Base-by-base conservation (phyloP, 2,329 filamentous ascomycete genomes). In the Daldinia sp. region DNA sequence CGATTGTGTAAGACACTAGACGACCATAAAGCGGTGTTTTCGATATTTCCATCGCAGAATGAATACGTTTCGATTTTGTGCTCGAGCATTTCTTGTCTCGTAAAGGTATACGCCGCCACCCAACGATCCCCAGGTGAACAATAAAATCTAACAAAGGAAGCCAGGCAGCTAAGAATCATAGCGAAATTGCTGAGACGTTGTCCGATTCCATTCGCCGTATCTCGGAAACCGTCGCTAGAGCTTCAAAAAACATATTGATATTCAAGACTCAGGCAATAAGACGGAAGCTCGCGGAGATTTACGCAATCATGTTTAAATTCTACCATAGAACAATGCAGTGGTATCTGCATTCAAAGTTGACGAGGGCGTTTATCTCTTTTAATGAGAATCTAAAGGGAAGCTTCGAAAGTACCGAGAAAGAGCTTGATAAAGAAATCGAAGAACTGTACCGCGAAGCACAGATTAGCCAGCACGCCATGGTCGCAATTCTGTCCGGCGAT, bases 261-360 rank as follows among this genome's bases (percentile, higher is more conserved):
- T 58, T 58, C 49, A 64, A 64, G 35, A 66, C 57, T 7, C 57
- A 43, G 43, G 23, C 56, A 21, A 30, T 64, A 30, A 61, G 49
- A 15, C 55, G 35, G 48, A 64, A 60, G 53, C 52, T 66, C 11
- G 64, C 64, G 3, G 58, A 56, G 30, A 61, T 66, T 7, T 66
- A 66, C 17, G 57, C 64, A 10, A 53, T 55, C 27, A 59, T 66
- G 57, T 66, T 66, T 53, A 13, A 52, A n/a, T 66, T 66, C 53
- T 61, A 64, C 15, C 43, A 47, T 3, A 53, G 61, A 25, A 39
- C 53, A 10, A 66, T 66, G 23, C 39, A 50, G 29, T 66, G 57
- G 64, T 64, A 66, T 19, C 41, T 66, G 11, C 23, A 61, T 10
- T 61, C 61, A 9, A 64, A 47, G 37, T 3, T 61, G 13, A 48